Evolutionary conservation across 2,329 filamentous ascomycete genomes (phyloP).

Genomic region (Beauveria rudraprayagi): DNA sequence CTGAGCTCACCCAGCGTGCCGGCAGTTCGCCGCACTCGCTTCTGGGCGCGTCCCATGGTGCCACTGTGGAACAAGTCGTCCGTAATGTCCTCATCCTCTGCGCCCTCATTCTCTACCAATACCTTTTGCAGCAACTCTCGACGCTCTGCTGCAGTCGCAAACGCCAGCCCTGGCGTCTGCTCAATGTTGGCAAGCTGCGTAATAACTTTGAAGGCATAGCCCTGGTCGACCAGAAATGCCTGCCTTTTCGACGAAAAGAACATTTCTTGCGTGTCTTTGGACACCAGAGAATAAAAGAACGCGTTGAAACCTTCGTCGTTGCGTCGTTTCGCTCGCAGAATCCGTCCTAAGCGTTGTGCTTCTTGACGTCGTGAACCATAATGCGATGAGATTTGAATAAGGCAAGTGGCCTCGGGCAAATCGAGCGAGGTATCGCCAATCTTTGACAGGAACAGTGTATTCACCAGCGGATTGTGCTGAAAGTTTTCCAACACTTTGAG

Average conservation of each 20-base stretch:
- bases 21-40: conserved; percentile 67
- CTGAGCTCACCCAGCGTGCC: conserved; percentile 79
- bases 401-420: conserved; percentile 87
- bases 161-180: conserved; percentile 70
- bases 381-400: conserved; percentile 96
- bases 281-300: conserved; percentile 96
- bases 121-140: conserved; percentile 84
- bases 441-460: conserved; percentile 92
- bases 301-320: conserved; percentile 99
- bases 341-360: conserved; percentile 85
- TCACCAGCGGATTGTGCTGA: conserved; percentile 81
- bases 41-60: conserved; percentile 40
- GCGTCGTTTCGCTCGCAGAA: conserved; percentile 86
- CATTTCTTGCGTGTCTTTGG: conserved; percentile 97
- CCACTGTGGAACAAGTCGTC: conserved; percentile 34
- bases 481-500: conserved; percentile 87
- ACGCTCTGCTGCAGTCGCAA: conserved; percentile 69
- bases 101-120: conserved; percentile 75
- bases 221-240: conserved; percentile 94
- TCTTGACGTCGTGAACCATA: conserved; percentile 96
- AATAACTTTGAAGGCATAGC: conserved; percentile 98
- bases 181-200: conserved; percentile 91
- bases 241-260: conserved; percentile 94
- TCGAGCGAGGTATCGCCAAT: conserved; percentile 98
- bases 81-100: conserved; percentile 59